Percentiles rank a stretch among this genome's conserved stretches.
phyloP scores from a whole-genome alignment of 495 filamentous ascomycete genomes.

The Aspergillus sclerotioniger region DNA sequence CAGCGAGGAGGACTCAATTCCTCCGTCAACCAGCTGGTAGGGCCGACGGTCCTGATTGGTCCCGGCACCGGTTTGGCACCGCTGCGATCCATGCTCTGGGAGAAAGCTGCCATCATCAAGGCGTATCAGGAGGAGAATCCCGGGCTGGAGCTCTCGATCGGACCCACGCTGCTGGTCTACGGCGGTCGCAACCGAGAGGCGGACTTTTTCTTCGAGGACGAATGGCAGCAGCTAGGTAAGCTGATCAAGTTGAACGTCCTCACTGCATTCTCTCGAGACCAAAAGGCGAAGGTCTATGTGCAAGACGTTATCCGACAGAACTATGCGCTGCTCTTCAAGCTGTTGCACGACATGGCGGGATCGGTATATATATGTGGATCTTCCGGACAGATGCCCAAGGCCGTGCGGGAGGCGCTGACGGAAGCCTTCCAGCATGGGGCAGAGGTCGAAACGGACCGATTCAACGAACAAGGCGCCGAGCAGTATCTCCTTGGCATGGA shows the following conservation, averaged over 20 bases:
- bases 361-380: conserved; percentile 80
- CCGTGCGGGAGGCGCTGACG: conserved; percentile 77
- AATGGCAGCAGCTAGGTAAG: conserved; percentile 57
- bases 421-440: conserved; percentile 57
- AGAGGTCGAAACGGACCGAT: conserved; percentile 21
- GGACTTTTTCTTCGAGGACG: conserved; percentile 78
- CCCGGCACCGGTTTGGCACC: conserved; percentile 92
- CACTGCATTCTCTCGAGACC: conserved; percentile 83
- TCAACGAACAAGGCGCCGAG: conserved; percentile 52
- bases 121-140: conserved; percentile 37
- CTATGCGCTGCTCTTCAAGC: conserved; percentile 52
- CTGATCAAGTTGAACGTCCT: conserved; percentile 52
- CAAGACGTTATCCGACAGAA: conserved; percentile 75
- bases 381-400: conserved; percentile 80
- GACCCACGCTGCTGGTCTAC: conserved; percentile 61
- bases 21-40: conserved; percentile 39
- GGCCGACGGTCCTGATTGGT: conserved; percentile 75
- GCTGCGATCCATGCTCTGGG: conserved; percentile 74
- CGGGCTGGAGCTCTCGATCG: conserved; percentile 26
- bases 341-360: conserved; percentile 53
- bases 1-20: conserved; percentile 57
- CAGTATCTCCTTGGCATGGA: conserved; percentile 60
- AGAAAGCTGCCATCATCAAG: conserved; percentile 49
- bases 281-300: conserved; percentile 79
- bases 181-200: conserved; percentile 69